Evolutionary conservation across 495 filamentous ascomycete species (phyloP).

Genomic region (Penicillium canariense): DNA sequence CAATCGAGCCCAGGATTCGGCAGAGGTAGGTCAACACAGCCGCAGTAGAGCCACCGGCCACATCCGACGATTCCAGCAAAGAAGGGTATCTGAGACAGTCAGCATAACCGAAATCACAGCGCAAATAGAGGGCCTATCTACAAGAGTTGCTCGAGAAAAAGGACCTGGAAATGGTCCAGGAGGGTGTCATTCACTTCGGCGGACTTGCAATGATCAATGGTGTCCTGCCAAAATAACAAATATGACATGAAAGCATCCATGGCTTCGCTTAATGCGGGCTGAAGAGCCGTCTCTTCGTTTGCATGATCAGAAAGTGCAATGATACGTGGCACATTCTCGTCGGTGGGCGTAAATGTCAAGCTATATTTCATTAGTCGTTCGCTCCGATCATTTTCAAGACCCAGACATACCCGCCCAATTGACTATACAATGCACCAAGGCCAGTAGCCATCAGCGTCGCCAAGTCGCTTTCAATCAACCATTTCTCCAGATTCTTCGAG

Average conservation of each 20-base stretch:
- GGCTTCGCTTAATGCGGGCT: conserved; percentile 64
- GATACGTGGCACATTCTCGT: conserved; percentile 72
- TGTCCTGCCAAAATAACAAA: conserved; percentile 96
- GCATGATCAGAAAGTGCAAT: conserved; percentile 81
- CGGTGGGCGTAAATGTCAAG: conserved; percentile 38
- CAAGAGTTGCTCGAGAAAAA: conserved; percentile 94
- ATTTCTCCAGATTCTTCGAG: conserved; percentile 79
- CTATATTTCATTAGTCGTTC: conserved; percentile 25
- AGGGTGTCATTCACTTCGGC: conserved; percentile 87
- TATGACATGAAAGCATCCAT: conserved; percentile 94
- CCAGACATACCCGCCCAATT: conserved; percentile 69
- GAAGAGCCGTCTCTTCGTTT: conserved; percentile 36
- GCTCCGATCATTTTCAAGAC: not conserved
- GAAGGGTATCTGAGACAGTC: conserved; percentile 75
- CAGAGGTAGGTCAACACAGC: conserved; percentile 92
- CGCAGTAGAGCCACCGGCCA: conserved; percentile 93
- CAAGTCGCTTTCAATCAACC: conserved; percentile 95
- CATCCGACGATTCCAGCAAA: conserved; percentile 90
- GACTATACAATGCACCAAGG: conserved; percentile 92
- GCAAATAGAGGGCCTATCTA: conserved; percentile 31
- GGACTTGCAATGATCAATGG: conserved; percentile 90
- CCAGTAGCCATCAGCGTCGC: conserved; percentile 97
- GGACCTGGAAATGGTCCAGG: conserved; percentile 93
- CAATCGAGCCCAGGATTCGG: conserved; percentile 83
- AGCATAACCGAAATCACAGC: not conserved